Evolutionary conservation across 441 rosid species (phyloP), one percentile per base, ranked within the genome.

Genomic region (Bruguiera hainesii): DNA sequence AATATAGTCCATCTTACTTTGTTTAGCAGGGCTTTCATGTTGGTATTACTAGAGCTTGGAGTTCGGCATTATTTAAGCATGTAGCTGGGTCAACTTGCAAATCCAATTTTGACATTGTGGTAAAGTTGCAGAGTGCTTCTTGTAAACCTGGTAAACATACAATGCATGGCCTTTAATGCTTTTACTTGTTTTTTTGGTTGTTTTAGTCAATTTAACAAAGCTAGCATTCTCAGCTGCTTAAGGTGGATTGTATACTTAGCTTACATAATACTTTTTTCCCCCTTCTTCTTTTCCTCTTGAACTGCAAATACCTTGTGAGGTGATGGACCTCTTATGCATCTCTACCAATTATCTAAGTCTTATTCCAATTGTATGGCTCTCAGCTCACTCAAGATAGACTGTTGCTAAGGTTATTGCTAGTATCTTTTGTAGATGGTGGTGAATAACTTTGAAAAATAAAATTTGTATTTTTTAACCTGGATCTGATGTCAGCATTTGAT

Each of bases 21-120:
- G 60, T 76, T 75, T 74, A 76, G 46, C 81, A 91, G 96, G 85
- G 91, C 31, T 66, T 81, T 82, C 75, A 76, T 66, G 76, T 72
- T 64, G 75, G 81, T 77, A 74, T 75, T 21, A 63, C 60, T 48
- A 77, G 80, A 70, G 82, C 70, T 75, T 72, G 79, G 73, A 65
- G 69, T 77, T 82, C 78, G 39, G 59, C 71, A 30, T 79, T 77
- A 19, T 61, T 56, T 42, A 65, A 72, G 56, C 61, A 66, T 71
- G 70, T 63, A 50, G 66, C 58, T 61, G 81, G 71, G 39, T 76
- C 53, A 7, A 65, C 72, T 72, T 79, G 73, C 53, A 56, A 75
- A 56, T 61, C 65, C 18, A 66, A 60, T 53, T 60, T 56, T 13
- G 73, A 69, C 57, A 55, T 53, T 65, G 63, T 71, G 21, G 61